Evolutionary conservation across 129 eudicot genomes (phyloP), one percentile per base, ranked within the genome.

Genomic region (Glebionis coronaria): DNA sequence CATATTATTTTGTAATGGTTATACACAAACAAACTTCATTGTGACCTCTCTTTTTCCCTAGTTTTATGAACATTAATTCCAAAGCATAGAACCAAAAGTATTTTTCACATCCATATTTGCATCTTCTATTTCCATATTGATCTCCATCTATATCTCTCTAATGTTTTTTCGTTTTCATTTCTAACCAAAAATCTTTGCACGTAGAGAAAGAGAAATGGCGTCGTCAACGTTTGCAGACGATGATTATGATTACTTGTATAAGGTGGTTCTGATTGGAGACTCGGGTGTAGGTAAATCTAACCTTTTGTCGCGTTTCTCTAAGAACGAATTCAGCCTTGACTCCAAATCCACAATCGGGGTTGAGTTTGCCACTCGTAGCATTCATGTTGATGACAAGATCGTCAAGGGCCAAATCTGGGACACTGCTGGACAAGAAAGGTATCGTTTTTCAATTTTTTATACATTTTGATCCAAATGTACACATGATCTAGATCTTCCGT

Each of bases 371-470:
- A 75, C 74, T 27, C 80, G 80, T 61, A 75, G 69, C 75, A 75
- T 75, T 27, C 55, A 23, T 40, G 80, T 75, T 68, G 75, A 75
- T 16, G 80, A 61, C 50, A 75, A 75, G 58, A 25, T 23, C 56
- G 29, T 75, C 51, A 75, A 75, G 56, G 80, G 80, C 19, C 80
- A 75, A 68, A 68, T 75, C n/a, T 75, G 70, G 80, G 80, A 75
- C 68, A 75, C 80, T 35, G 74, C 80, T 8, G 80, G 80, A 51
- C 80, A 75, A 75, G 80, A 75, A 68, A 75, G 80, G 80, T 75
- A 68, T 52, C 27, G 15, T 15, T 12, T 27, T 2, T 44, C 19
- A 57, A 11, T 40, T 69, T 20, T 15, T 70, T 0, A 1, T 44
- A 44, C 1, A 23, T 11, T 40, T 63, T 61, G 20, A 10, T 20